A percentile compares a stretch with the other conserved stretches of the same genome.
phyloP scores from a whole-genome alignment of 1,284 basidiomycete species.

The Coniophora puteana region DNA sequence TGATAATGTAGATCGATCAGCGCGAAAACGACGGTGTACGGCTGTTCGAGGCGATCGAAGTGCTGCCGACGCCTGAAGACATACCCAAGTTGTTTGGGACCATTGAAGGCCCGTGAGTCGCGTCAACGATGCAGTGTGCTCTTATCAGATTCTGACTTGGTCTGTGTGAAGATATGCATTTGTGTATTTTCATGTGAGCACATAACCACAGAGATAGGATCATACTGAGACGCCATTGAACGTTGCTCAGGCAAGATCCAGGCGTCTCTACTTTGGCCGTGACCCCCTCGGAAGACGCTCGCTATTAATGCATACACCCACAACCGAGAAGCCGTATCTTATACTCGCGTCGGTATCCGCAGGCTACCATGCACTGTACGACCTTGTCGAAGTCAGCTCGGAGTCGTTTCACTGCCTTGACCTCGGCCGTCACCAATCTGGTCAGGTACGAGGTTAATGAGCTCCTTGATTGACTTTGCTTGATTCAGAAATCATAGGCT shows the following conservation, averaged over 20 bases:
- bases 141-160: neutral
- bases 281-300: constrained; percentile 93
- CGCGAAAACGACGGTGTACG: constrained; percentile 78
- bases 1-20: constrained; percentile 35
- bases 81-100: constrained; percentile 50
- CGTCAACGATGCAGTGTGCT: too few relatives aligned
- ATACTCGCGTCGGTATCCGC: constrained; percentile 66
- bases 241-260: constrained; percentile 36
- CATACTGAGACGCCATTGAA: constrained; percentile 1
- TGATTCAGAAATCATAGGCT: constrained; percentile 6
- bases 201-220: neutral
- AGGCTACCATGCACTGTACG: constrained; percentile 38
- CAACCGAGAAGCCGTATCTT: constrained; percentile 43
- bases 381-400: constrained; percentile 65
- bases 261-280: constrained; percentile 71
- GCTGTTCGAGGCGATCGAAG: constrained; percentile 53
- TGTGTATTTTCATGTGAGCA: constrained; percentile 69
- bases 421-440: constrained; percentile 22
- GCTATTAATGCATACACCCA: constrained; percentile 67
- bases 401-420: constrained; percentile 53
- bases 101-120: constrained; percentile 86
- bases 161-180: constrained; percentile 69
- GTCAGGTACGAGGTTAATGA: constrained; percentile 19
- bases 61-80: constrained; percentile 35
- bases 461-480: neutral